A percentile compares a stretch with the other conserved stretches of the same genome.
Evolutionary conservation across 208 protist species (phyloP).

Genomic region (Dictyostelium gargantuum): DNA sequence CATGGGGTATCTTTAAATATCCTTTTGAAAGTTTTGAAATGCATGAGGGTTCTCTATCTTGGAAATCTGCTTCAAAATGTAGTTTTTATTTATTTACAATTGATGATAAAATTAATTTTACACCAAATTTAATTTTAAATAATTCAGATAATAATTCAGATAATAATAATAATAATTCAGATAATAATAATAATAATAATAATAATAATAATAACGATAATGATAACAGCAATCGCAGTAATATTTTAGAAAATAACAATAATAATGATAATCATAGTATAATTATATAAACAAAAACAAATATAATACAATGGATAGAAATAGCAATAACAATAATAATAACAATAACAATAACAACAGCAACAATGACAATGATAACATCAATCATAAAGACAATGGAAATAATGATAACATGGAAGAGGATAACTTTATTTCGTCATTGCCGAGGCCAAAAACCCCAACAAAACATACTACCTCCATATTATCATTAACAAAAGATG

Average conservation of each 20-base stretch:
- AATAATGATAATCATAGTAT: neutral
- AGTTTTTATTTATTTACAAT: neutral
- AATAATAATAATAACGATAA: no score
- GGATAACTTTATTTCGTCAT: no score
- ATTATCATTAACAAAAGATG: neutral
- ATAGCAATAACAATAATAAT: no score
- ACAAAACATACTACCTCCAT: neutral
- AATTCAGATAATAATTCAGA: no score
- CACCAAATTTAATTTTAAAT: no score
- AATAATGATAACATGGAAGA: no score
- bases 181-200: no score
- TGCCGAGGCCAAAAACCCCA: neutral
- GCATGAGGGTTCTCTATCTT: neutral
- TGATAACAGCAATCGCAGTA: no score
- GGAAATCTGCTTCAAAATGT: neutral
- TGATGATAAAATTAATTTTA: neutral
- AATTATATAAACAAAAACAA: no score
- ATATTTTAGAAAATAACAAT: neutral
- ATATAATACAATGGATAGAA: no score
- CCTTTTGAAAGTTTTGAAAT: constrained; percentile 25
- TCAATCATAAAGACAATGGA: no score
- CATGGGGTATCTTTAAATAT: constrained; percentile 19
- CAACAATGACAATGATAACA: neutral
- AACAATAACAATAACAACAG: neutral
- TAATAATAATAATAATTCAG: no score